A percentile compares a stretch with the other conserved stretches of the same genome.
These are phyloP conservation scores for Fagus sylvatica DNA, from an alignment of 306 rosid genomes.

Conservation along the genomic window DNA sequence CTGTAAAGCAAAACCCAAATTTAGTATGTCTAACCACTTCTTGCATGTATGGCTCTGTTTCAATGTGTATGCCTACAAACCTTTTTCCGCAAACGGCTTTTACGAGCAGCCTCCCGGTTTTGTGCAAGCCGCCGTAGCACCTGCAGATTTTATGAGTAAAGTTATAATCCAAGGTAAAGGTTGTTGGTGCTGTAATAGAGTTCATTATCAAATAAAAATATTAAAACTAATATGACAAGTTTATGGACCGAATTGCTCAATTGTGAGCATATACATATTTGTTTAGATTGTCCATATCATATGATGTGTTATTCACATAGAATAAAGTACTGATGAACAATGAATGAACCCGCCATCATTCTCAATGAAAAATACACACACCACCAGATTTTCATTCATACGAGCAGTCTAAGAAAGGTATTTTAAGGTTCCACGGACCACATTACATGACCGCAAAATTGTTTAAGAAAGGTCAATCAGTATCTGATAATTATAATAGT, in stretches of 20 bases:
- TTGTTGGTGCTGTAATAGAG: neutral
- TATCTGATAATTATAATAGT: neutral
- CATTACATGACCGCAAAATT: neutral
- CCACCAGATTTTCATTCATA: neutral
- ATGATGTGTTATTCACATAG: neutral
- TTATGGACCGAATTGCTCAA: conserved; percentile 6
- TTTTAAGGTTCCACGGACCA: neutral
- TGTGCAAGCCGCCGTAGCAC: conserved; percentile 92
- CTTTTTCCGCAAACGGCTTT: conserved; percentile 92
- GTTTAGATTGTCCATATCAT: neutral
- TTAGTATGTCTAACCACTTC: conserved; percentile 20
- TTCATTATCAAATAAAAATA: neutral
- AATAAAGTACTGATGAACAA: neutral
- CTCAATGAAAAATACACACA: neutral
- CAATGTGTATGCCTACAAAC: conserved; percentile 42
- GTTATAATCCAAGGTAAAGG: neutral
- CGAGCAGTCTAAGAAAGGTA: neutral
- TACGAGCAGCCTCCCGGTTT: conserved; percentile 99
- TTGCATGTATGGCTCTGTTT: conserved; percentile 16
- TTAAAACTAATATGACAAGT: neutral
- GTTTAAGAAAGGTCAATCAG: neutral
- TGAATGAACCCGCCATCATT: neutral
- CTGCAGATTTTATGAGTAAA: conserved; percentile 49
- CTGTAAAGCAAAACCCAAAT: conserved; percentile 41
- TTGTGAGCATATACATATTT: neutral